Base-by-base conservation (phyloP, 768 basidiomycete species). In the Gymnopilus dilepis region DNA sequence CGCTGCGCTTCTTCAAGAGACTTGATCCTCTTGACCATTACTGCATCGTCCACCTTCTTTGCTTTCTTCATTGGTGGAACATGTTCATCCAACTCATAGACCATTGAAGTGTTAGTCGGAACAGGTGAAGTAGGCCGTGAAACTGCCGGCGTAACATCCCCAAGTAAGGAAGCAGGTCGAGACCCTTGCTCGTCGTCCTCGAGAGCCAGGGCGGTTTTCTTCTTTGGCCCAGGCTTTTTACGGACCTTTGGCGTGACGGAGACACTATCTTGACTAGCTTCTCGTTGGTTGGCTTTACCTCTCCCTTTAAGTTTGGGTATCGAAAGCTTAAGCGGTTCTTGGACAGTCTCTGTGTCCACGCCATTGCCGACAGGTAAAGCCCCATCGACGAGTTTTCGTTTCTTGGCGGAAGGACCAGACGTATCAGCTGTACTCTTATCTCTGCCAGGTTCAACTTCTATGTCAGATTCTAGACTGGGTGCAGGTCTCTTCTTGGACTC, bases 1-100 rank as follows among this genome's bases (percentile, higher is more conserved):
- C 85, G 83, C 76, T 95, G 94, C 0, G 90, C 81, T 66, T 95
- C 95, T 70, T 94, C 94, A 30, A 95, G 72, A 6, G 86, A 81
- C 72, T 87, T 89, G 60, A 94, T 80, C 40, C 93, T 86, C 70
- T 92, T 92, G 24, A 84, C 72, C 83, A 91, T 89, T 3, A 85
- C 82, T 58, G 73, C 77, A 47, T 90, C 90, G 57, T 94, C 92
- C 2, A 91, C 78, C 72, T 88, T 91, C 73, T 90, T 92, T 5
- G 91, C 91, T 68, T 82, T 86, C 76, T 82, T 91, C 69, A 94
- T 74, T 12, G 88, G 86, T 5, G 90, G 91, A 38, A 90, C 82
- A 7, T 74, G 69, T 63, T 91, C 90, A 61, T 89, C 86, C 38
- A 93, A 78, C 60, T 91, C 90, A 65, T 87, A 93, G 24, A 93